These are phyloP conservation scores for Penicillium cataractarum DNA, from an alignment of 495 filamentous ascomycete genomes.

Conservation along the genomic window DNA sequence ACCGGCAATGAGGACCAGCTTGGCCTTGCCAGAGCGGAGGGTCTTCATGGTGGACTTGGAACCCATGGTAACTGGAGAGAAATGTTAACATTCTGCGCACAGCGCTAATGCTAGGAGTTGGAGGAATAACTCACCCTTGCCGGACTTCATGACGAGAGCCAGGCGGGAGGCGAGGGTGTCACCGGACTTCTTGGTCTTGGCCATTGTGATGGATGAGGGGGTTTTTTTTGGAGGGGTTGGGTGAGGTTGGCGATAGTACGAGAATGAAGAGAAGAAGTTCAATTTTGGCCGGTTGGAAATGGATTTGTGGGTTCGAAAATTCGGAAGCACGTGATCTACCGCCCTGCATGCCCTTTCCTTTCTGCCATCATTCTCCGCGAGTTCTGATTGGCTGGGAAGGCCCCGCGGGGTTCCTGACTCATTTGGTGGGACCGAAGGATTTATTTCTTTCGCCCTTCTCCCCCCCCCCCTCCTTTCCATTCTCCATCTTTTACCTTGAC, in stretches of 20 bases:
- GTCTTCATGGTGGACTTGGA: constrained; percentile 97
- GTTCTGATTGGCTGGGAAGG: not conserved
- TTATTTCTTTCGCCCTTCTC: constrained; percentile 12
- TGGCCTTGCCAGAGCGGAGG: constrained; percentile 70
- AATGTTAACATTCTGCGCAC: not conserved
- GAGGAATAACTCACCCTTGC: constrained; percentile 57
- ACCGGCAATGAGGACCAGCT: constrained; percentile 78
- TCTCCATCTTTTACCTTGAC: constrained; percentile 4
- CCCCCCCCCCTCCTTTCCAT: constrained; percentile 8
- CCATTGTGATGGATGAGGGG: constrained; percentile 29
- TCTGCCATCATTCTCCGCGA: not conserved
- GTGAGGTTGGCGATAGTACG: constrained; percentile 9
- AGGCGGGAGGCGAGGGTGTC: constrained; percentile 90
- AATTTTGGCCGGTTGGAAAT: constrained; percentile 2
- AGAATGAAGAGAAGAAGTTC: constrained; percentile 5
- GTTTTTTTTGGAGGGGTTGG: constrained; percentile 11
- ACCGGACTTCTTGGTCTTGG: constrained; percentile 93
- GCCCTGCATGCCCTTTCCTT: not conserved
- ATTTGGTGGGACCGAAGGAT: constrained; percentile 14
- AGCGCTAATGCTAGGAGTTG: not conserved
- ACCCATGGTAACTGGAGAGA: constrained; percentile 68
- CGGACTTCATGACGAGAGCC: constrained; percentile 96
- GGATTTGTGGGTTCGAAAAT: not conserved
- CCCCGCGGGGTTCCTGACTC: constrained; percentile 23
- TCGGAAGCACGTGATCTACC: not conserved